These are phyloP conservation scores for Pestalotiopsis sp. DNA, from an alignment of 2,329 filamentous ascomycete genomes.

Conservation along the genomic window DNA sequence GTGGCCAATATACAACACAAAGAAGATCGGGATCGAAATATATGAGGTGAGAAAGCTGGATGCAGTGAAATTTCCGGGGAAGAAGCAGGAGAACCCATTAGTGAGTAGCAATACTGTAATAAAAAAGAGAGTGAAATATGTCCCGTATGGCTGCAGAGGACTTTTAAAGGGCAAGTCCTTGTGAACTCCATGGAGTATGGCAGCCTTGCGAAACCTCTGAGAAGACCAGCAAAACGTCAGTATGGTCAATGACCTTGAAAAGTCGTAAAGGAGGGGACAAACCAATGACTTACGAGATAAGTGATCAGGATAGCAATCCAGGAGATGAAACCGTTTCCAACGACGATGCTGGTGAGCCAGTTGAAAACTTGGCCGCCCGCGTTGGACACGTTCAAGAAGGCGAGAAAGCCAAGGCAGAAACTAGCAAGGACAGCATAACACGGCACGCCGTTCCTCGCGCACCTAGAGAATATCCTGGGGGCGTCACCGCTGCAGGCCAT, in stretches of 20 bases:
- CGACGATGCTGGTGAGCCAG: slow-evolving; percentile 60
- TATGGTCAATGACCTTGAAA: slow-evolving; percentile 25
- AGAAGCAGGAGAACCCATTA: slow-evolving; percentile 31
- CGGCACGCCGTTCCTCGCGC: slow-evolving; percentile 46
- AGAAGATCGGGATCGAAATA: slow-evolving; percentile 31
- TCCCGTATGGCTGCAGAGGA: slow-evolving; percentile 30
- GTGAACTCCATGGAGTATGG: background rate
- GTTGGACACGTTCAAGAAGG: slow-evolving; percentile 65
- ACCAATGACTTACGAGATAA: slow-evolving; percentile 20
- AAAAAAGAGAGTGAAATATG: slow-evolving; percentile 24
- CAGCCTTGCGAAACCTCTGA: background rate
- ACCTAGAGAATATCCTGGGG: slow-evolving; percentile 45
- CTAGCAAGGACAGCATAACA: slow-evolving; percentile 39
- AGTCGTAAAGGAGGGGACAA: slow-evolving; percentile 22
- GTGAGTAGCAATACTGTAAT: slow-evolving; percentile 28
- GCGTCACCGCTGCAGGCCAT: slow-evolving; percentile 50
- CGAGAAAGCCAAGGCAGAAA: slow-evolving; percentile 60
- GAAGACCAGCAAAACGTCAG: slow-evolving; percentile 3
- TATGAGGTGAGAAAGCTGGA: slow-evolving; percentile 38
- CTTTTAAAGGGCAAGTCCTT: slow-evolving; percentile 25
- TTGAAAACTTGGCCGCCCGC: slow-evolving; percentile 61
- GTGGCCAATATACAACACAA: slow-evolving; percentile 21
- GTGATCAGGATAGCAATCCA: slow-evolving; percentile 42
- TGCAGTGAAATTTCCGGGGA: slow-evolving; percentile 35
- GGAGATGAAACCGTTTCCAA: slow-evolving; percentile 50